Evolutionary conservation across 257 asterid genomes (phyloP), one percentile per base, ranked within the genome.

Genomic region (Cynanchum wilfordii): DNA sequence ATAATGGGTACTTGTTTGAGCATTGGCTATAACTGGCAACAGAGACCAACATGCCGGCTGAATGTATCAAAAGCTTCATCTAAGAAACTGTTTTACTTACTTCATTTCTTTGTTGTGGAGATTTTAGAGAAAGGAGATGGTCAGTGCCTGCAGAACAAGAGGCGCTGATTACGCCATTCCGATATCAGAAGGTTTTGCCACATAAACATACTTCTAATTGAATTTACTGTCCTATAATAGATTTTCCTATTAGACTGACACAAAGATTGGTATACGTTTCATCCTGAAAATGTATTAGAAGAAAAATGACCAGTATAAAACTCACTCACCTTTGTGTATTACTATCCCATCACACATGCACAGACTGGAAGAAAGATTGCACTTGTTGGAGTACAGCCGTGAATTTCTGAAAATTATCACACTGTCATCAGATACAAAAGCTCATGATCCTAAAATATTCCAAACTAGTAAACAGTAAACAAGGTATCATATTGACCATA

Each of bases 261-360:
- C 70, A 67, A 24, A 44, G 12, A 65, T 33, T 22, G 33, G 44
- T 10, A 62, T 36, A 57, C 16, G 47, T 25, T 45, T 10, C 74
- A 56, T 64, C 44, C 59, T 30, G 22, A 68, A 49, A 73, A 36
- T 73, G 15, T 19, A 51, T 45, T 42, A 75, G 74, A 66, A 59
- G 65, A 58, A 54, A 20, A 54, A 54, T 58, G 36, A 58, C 9
- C 38, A 9, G 67, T 51, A 20, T 22, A 33, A 33, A 36, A 70
- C 86, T 83, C 76, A 68, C 87, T 82, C 77, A 93, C 98, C 89
- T 78, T 73, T 82, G 73, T 79, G 79, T 66, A 76, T 68, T 58
- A 69, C 24, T 42, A 82, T 63, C 81, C 79, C 74, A 66, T 80
- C 44, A 73, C 73, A 73, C 47, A 66, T 78, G 57, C 75, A 82